Conservation (phyloP, 305 asterid genomes). For the Solanum hybrid region DNA sequence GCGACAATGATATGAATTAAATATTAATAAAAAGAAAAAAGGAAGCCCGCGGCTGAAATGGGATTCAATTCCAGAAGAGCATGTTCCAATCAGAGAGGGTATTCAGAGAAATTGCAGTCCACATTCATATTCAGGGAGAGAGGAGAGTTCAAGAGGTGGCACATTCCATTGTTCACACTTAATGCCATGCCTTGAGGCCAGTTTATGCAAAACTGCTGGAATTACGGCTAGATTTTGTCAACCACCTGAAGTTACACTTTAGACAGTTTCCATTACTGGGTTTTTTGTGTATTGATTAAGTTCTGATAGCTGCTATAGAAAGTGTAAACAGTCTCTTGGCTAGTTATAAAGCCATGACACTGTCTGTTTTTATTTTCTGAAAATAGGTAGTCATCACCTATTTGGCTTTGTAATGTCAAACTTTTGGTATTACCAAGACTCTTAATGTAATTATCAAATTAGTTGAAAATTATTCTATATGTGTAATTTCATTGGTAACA, state of each 20-base stretch:
- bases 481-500: background rate
- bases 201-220: background rate
- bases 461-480: background rate
- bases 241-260: background rate
- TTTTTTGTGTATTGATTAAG: background rate
- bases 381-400: background rate
- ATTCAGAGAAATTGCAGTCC: background rate
- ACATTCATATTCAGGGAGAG: background rate
- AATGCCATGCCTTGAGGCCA: background rate
- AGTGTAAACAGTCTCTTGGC: background rate
- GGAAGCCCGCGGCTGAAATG: background rate
- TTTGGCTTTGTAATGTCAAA: background rate
- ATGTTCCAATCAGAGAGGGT: background rate
- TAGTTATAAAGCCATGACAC: background rate
- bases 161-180: background rate
- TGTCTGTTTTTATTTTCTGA: background rate
- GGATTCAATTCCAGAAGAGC: background rate
- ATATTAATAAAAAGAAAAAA: background rate
- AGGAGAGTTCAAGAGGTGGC: background rate
- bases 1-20: background rate
- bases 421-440: background rate
- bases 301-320: background rate
- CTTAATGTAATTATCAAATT: background rate
- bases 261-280: background rate
- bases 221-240: background rate